phyloP scores from a whole-genome alignment of 768 basidiomycete genomes.

The button mushroom (Agaricus bisporus) region DNA sequence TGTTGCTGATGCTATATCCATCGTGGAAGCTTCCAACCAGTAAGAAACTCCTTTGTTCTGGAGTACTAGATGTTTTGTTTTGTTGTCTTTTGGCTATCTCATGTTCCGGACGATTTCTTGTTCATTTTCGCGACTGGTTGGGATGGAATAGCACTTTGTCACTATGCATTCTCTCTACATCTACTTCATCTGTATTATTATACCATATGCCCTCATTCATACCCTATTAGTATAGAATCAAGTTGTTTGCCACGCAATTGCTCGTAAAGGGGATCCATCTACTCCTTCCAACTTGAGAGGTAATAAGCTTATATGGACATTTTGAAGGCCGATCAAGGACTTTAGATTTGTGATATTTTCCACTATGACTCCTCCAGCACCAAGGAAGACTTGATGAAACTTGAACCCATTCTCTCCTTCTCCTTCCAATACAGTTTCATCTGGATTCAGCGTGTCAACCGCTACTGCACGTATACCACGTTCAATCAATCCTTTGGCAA shows the following conservation, averaged over 20 bases:
- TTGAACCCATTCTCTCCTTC: slow-evolving; percentile 35
- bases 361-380: slow-evolving; percentile 55
- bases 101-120: neutral
- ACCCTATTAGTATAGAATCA: neutral
- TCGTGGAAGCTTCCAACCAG: slow-evolving; percentile 23
- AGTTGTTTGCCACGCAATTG: slow-evolving; percentile 41
- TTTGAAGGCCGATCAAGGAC: slow-evolving; percentile 20
- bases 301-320: slow-evolving; percentile 40
- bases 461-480: slow-evolving; percentile 54
- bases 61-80: neutral
- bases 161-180: neutral
- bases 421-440: slow-evolving; percentile 44
- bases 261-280: slow-evolving; percentile 71
- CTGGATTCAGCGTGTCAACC: slow-evolving; percentile 61
- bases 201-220: neutral
- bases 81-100: neutral
- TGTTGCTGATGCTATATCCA: slow-evolving; percentile 46
- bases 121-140: neutral
- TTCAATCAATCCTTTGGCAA: slow-evolving; percentile 42
- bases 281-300: slow-evolving; percentile 52
- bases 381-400: slow-evolving; percentile 58
- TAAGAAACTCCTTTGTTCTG: neutral
- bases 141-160: neutral
- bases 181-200: neutral
- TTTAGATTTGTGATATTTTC: slow-evolving; percentile 64